Evolutionary conservation across 2,329 filamentous ascomycete species (phyloP).

Genomic region (Elsinoe perseae): DNA sequence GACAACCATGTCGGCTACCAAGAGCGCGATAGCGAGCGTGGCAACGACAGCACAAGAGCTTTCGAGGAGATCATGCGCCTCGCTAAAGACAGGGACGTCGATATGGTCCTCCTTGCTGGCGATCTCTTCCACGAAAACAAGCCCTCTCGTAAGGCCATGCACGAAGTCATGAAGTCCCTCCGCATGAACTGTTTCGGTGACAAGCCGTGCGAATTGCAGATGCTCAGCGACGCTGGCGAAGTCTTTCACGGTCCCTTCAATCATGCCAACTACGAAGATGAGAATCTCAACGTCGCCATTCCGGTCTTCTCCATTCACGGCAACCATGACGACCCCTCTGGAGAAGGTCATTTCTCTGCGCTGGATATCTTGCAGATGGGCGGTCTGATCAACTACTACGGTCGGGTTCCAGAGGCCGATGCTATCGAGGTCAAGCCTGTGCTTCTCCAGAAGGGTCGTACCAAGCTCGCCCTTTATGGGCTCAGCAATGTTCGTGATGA

Average conservation of each 20-base stretch:
- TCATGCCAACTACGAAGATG: conserved; percentile 95
- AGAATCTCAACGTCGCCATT: conserved; percentile 93
- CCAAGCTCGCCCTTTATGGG: conserved; percentile 87
- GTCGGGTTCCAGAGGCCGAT: conserved; percentile 82
- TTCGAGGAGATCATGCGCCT: conserved; percentile 94
- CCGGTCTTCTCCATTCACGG: conserved; percentile 98
- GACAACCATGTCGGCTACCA: conserved; percentile 98
- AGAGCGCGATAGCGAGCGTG: conserved; percentile 87
- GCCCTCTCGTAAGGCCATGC: conserved; percentile 89
- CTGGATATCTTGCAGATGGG: conserved; percentile 86
- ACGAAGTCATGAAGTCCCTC: conserved; percentile 91
- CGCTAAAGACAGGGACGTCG: conserved; percentile 80
- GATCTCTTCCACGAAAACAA: conserved; percentile 99
- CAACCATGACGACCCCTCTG: conserved; percentile 97
- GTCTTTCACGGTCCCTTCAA: conserved; percentile 85
- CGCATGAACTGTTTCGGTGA: conserved; percentile 90
- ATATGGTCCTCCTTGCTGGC: conserved; percentile 92
- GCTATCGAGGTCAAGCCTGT: conserved; percentile 90
- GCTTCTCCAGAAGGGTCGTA: conserved; percentile 83
- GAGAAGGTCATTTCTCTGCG: conserved; percentile 84
- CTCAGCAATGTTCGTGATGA: conserved; percentile 96
- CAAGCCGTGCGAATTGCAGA: conserved; percentile 90
- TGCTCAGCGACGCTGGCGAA: conserved; percentile 85
- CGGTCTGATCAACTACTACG: conserved; percentile 92
- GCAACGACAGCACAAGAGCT: conserved; percentile 91